These are phyloP conservation scores for Podosphaera xanthii DNA, from an alignment of 2,329 filamentous ascomycete species.

Conservation along the genomic window DNA sequence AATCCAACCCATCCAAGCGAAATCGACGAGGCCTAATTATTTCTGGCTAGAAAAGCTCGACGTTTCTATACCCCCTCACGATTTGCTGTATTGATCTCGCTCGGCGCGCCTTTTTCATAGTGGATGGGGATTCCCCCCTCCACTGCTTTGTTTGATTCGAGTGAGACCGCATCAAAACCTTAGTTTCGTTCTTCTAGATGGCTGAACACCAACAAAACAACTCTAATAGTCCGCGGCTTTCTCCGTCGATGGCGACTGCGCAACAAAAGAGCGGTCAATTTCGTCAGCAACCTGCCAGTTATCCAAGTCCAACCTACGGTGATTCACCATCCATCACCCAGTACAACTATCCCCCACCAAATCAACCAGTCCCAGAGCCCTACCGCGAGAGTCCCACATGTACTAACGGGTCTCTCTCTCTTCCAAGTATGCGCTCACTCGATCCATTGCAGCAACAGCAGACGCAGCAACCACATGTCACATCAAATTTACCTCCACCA, in stretches of 20 bases:
- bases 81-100: not conserved
- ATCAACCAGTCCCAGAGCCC: constrained; percentile 17
- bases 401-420: constrained; percentile 22
- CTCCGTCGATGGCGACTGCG: constrained; percentile 16
- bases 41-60: too few species aligned
- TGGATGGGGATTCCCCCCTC: not conserved
- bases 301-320: constrained; percentile 25
- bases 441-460: constrained; percentile 19
- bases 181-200: not conserved
- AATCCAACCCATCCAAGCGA: not conserved
- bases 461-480: constrained; percentile 20
- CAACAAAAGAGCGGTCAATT: constrained; percentile 10
- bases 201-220: constrained; percentile 3
- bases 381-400: constrained; percentile 23
- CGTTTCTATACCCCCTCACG: too few species aligned
- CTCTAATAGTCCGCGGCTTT: constrained; percentile 13
- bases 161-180: not conserved
- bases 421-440: constrained; percentile 27
- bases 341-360: constrained; percentile 23
- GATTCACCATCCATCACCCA: constrained; percentile 23
- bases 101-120: not conserved
- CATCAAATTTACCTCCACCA: constrained; percentile 28
- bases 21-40: not conserved
- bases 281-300: constrained; percentile 14
- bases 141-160: not conserved